Percentiles rank a stretch among this genome's conserved stretches.
phyloP scores from a whole-genome alignment of 768 basidiomycete species.

The Rhizopogon salebrosus region DNA sequence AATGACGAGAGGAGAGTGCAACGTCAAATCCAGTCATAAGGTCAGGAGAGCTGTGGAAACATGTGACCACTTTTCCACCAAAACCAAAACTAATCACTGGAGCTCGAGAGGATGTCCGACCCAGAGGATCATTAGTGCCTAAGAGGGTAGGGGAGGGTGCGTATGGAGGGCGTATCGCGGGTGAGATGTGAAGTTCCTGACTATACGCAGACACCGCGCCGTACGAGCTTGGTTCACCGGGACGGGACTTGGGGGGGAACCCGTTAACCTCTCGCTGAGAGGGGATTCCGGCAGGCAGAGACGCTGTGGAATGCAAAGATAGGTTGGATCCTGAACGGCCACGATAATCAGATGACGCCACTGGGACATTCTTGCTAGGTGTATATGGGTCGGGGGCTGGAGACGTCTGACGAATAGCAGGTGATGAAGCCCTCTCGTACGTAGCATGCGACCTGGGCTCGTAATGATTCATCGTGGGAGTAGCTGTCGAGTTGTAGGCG shows the following conservation, averaged over 20 bases:
- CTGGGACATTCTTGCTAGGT: constrained; percentile 21
- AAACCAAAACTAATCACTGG: constrained; percentile 90
- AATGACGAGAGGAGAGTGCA: constrained; percentile 64
- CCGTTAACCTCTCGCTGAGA: constrained; percentile 25
- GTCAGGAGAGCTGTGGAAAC: constrained; percentile 71
- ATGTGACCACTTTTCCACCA: constrained; percentile 86
- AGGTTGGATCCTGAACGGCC: constrained; percentile 42
- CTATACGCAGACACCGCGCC: constrained; percentile 12
- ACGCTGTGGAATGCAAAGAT: constrained; percentile 33
- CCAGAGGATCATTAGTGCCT: constrained; percentile 78
- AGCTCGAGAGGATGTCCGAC: constrained; percentile 63
- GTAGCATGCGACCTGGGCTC: constrained; percentile 15
- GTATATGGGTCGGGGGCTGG: constrained; percentile 33
- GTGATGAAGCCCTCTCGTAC: constrained; percentile 28
- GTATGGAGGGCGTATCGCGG: constrained; percentile 50
- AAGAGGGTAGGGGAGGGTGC: constrained; percentile 82
- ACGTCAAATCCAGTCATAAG: constrained; percentile 75
- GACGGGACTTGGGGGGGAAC: constrained; percentile 14
- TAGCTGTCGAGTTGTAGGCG: constrained; percentile 5
- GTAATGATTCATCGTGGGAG: constrained; percentile 4
- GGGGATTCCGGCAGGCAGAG: constrained; percentile 10
- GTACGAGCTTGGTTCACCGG: constrained; percentile 14
- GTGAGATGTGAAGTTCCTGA: constrained; percentile 24
- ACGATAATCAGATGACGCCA: constrained; percentile 19
- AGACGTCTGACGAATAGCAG: constrained; percentile 17